These are phyloP conservation scores for Cynara cardunculus DNA, from an alignment of 129 eudicot genomes.

Conservation along the genomic window DNA sequence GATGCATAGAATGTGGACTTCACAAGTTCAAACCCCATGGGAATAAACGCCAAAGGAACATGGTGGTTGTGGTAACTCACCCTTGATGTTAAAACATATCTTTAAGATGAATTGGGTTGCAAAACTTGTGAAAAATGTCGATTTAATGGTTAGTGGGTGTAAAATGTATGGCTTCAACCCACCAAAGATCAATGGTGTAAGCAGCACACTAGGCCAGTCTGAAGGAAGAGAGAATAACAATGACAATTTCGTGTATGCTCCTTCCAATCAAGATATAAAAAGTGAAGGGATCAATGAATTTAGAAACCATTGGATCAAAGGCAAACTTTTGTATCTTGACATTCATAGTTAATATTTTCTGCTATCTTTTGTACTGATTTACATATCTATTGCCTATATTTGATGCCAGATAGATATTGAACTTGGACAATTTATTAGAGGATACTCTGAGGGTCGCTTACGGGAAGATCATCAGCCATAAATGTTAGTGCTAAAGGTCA, in stretches of 20 bases:
- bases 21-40: background rate
- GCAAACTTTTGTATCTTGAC: slow-evolving; percentile 49
- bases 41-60: slow-evolving; percentile 54
- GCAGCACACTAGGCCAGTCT: slow-evolving; percentile 35
- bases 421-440: slow-evolving; percentile 82
- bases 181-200: slow-evolving; percentile 18
- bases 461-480: slow-evolving; percentile 55
- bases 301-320: slow-evolving; percentile 75
- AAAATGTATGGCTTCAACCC: slow-evolving; percentile 38
- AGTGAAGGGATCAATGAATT: slow-evolving; percentile 68
- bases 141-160: slow-evolving; percentile 94
- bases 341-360: background rate
- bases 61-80: slow-evolving; percentile 82
- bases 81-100: slow-evolving; percentile 62
- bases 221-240: slow-evolving; percentile 45
- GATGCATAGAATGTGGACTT: background rate
- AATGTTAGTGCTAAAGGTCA: slow-evolving; percentile 72
- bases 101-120: slow-evolving; percentile 99
- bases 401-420: slow-evolving; percentile 70
- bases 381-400: slow-evolving; percentile 9
- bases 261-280: slow-evolving; percentile 56
- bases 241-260: slow-evolving; percentile 62
- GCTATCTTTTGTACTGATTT: background rate
- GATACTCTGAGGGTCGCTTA: slow-evolving; percentile 83
- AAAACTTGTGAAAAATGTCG: slow-evolving; percentile 82